A percentile compares a stretch with the other conserved stretches of the same genome.
Evolutionary conservation across 2,329 filamentous ascomycete species (phyloP).

Genomic region (Atkinsonella texensis): DNA sequence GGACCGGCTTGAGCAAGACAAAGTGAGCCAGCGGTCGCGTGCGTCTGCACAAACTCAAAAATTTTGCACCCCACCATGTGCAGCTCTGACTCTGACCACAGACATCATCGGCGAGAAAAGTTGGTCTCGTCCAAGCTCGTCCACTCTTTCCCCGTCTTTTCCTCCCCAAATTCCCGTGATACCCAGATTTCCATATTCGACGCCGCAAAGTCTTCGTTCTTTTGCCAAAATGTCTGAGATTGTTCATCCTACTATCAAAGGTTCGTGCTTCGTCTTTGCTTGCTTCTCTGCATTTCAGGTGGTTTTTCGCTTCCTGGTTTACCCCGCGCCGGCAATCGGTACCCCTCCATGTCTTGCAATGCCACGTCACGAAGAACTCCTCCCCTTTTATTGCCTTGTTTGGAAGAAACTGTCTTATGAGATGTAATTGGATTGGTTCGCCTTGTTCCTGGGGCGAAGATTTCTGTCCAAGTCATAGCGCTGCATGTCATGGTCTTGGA

Average conservation of each 20-base stretch:
- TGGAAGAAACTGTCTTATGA: not conserved
- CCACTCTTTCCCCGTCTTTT: not conserved
- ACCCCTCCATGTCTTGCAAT: not conserved
- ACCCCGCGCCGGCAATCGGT: not conserved
- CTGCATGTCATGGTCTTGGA: too few species aligned
- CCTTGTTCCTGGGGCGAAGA: not conserved
- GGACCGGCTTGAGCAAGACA: not conserved
- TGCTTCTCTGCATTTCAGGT: not conserved
- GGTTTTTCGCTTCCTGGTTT: not conserved
- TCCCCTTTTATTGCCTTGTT: not conserved
- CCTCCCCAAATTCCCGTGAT: not conserved
- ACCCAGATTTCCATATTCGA: conserved; percentile 2
- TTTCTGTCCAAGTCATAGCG: too few species aligned
- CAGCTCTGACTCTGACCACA: not conserved
- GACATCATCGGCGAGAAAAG: conserved; percentile 3
- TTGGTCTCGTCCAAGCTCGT: not conserved
- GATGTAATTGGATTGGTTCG: not conserved
- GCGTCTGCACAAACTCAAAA: conserved; percentile 1
- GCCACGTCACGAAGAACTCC: not conserved
- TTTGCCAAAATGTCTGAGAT: conserved; percentile 48
- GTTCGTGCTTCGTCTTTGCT: conserved; percentile 17
- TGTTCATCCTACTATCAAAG: conserved; percentile 66
- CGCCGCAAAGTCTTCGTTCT: conserved; percentile 6
- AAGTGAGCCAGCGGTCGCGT: not conserved
- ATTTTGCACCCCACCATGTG: conserved; percentile 3